phyloP scores from a whole-genome alignment of 805 yeast species.

The Yarrowia porcina region DNA sequence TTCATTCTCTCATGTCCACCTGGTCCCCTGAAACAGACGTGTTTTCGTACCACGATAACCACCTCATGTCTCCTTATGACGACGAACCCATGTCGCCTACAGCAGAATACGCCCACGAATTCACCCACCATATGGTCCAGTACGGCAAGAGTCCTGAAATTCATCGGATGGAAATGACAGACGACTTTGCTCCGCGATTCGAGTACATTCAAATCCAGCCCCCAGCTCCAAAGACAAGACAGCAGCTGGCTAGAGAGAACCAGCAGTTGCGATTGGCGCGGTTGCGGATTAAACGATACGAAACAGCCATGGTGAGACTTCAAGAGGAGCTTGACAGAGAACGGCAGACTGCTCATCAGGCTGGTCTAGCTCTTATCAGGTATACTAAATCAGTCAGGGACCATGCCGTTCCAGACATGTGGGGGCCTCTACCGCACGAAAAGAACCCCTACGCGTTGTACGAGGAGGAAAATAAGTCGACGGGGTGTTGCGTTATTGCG shows the following conservation, averaged over 20 bases:
- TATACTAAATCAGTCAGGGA: not conserved
- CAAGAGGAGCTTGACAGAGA: not conserved
- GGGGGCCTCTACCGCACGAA: slow-evolving; percentile 6
- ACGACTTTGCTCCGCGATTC: not conserved
- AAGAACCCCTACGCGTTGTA: not conserved
- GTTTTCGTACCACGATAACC: not conserved
- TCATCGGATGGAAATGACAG: not conserved
- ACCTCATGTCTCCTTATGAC: not conserved
- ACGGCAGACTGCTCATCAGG: not conserved
- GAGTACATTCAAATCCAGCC: slow-evolving; percentile 8
- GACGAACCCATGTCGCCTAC: slow-evolving; percentile 9
- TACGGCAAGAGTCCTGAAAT: not conserved
- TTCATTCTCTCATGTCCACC: not conserved
- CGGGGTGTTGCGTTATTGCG: not conserved
- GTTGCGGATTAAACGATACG: not conserved
- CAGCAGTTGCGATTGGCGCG: not conserved
- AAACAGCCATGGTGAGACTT: not conserved
- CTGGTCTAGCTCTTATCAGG: not conserved
- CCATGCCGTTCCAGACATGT: not conserved
- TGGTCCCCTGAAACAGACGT: slow-evolving; percentile 1
- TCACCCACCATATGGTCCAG: not conserved
- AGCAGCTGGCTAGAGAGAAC: not conserved
- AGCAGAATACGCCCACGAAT: slow-evolving; percentile 5
- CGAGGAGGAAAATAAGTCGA: not conserved
- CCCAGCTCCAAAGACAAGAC: not conserved